Conservation (phyloP, 495 filamentous ascomycete genomes). For the Podospora anserina region DNA sequence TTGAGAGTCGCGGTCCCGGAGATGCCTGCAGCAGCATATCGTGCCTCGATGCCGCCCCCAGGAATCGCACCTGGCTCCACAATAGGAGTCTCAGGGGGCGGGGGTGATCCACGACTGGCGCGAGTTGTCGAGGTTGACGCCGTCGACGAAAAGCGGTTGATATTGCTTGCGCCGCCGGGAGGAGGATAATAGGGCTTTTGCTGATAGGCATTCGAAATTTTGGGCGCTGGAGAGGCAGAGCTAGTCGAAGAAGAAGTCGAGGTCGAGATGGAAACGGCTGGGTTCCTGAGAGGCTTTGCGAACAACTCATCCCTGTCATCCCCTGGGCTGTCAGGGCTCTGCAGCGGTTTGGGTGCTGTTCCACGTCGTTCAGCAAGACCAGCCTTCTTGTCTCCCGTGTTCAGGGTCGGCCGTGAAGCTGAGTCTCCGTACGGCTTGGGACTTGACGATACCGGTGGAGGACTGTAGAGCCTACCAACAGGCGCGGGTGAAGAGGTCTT, state of each 20-base stretch:
- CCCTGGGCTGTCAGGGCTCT: slow-evolving; percentile 68
- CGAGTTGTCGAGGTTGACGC: slow-evolving; percentile 91
- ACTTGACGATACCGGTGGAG: slow-evolving; percentile 34
- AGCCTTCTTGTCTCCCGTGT: slow-evolving; percentile 49
- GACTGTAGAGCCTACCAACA: slow-evolving; percentile 36
- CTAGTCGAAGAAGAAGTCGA: not conserved
- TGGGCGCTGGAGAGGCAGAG: slow-evolving; percentile 26
- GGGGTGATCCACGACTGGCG: slow-evolving; percentile 87
- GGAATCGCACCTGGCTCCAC: slow-evolving; percentile 64
- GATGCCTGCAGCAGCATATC: slow-evolving; percentile 85
- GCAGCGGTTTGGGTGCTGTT: slow-evolving; percentile 68
- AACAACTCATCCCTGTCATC: slow-evolving; percentile 70
- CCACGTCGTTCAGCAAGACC: slow-evolving; percentile 69
- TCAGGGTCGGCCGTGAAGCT: slow-evolving; percentile 42
- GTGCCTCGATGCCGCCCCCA: slow-evolving; percentile 78
- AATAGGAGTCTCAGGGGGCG: slow-evolving; percentile 92
- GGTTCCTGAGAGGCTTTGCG: slow-evolving; percentile 48
- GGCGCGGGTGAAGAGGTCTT: slow-evolving; percentile 31
- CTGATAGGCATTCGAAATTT: slow-evolving; percentile 47
- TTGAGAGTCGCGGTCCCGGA: slow-evolving; percentile 77
- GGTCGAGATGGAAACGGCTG: slow-evolving; percentile 10
- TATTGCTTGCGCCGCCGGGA: slow-evolving; percentile 37
- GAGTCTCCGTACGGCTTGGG: slow-evolving; percentile 40
- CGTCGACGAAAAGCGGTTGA: slow-evolving; percentile 81
- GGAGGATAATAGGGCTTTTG: slow-evolving; percentile 50